A percentile compares a stretch with the other conserved stretches of the same genome.
Conservation (phyloP, 1,284 basidiomycete genomes). For the Apiotrichum gracile region DNA sequence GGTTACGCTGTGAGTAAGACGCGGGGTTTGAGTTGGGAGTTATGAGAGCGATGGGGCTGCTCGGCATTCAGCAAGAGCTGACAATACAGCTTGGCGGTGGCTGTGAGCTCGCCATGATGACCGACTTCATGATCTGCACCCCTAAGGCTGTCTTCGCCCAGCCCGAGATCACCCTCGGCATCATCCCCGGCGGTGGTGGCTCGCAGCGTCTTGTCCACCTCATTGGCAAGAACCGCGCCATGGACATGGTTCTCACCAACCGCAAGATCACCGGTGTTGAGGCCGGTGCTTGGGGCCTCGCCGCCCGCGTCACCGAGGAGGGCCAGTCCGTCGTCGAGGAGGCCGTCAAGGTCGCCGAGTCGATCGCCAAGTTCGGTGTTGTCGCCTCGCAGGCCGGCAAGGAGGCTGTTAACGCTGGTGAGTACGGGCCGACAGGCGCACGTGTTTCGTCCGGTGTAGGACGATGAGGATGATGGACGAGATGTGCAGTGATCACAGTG, state of each 20-base stretch:
- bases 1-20: constrained; percentile 74
- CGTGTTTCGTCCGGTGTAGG: too few species aligned
- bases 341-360: constrained; percentile 73
- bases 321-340: constrained; percentile 80
- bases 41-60: too few species aligned
- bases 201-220: constrained; percentile 66
- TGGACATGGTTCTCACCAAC: constrained; percentile 93
- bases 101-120: constrained; percentile 89
- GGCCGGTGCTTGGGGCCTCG: constrained; percentile 78
- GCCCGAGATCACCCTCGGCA: constrained; percentile 94
- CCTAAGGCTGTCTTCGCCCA: constrained; percentile 91
- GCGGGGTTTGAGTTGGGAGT: too few species aligned
- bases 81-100: constrained; percentile 76
- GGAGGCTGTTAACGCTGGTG: constrained; percentile 88
- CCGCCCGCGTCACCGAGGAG: constrained; percentile 71
- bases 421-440: too few species aligned
- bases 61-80: not conserved
- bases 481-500: not conserved
- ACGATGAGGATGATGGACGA: not conserved
- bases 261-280: constrained; percentile 72
- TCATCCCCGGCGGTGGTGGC: constrained; percentile 66
- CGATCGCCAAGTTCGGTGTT: constrained; percentile 77
- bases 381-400: constrained; percentile 87
- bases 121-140: constrained; percentile 94
- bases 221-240: constrained; percentile 88